These are phyloP conservation scores for Chlamydomonas sphaeroides DNA, from an alignment of 139 green algal species.

Conservation along the genomic window DNA sequence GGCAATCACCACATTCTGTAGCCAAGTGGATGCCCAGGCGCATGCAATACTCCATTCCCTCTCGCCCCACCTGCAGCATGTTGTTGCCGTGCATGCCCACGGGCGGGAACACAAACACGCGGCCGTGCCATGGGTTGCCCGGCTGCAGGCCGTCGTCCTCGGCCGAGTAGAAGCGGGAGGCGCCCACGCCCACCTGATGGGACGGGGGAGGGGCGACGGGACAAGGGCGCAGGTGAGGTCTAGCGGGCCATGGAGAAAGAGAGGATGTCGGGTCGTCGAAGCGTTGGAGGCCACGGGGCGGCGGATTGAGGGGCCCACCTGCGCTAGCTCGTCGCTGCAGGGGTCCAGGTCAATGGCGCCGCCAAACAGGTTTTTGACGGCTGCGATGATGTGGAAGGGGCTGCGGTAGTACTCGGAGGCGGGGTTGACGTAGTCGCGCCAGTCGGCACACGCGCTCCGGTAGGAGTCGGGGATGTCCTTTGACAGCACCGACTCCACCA, in stretches of 20 bases:
- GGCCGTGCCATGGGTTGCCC: constrained; percentile 11
- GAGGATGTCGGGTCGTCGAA: too few relatives aligned
- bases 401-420: constrained; percentile 29
- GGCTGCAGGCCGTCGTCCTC: constrained; percentile 42
- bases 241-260: too few relatives aligned
- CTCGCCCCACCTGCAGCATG: constrained; percentile 30
- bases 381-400: constrained; percentile 23
- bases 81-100: constrained; percentile 31
- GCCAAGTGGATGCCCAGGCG: too few relatives aligned
- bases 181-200: constrained; percentile 13
- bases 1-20: too few relatives aligned
- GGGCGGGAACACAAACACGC: constrained; percentile 29
- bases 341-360: constrained; percentile 36
- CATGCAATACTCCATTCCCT: too few relatives aligned
- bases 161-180: constrained; percentile 11
- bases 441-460: constrained; percentile 22
- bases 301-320: too few relatives aligned
- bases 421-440: constrained; percentile 24
- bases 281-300: too few relatives aligned
- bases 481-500: constrained; percentile 29
- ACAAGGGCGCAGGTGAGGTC: too few relatives aligned
- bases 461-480: constrained; percentile 37
- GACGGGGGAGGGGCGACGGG: too few relatives aligned
- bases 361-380: background rate
- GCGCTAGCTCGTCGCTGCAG: constrained; percentile 38